Percentiles rank a stretch among this genome's conserved stretches.
Evolutionary conservation across 2,329 filamentous ascomycete species (phyloP).

Genomic region (Xylariaceae sp.): DNA sequence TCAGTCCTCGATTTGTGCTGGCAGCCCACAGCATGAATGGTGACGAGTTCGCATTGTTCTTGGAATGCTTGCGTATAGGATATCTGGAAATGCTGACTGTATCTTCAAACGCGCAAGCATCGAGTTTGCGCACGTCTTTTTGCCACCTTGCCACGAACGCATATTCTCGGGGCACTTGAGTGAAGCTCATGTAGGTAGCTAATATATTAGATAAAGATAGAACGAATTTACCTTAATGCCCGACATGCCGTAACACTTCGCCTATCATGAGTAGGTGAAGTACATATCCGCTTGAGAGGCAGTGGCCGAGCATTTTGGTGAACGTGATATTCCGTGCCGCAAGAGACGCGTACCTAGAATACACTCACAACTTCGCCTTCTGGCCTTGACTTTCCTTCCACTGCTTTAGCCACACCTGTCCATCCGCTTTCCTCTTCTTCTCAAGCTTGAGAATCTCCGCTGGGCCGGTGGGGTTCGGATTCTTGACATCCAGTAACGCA

Average conservation of each 20-base stretch:
- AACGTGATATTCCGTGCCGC: too few species aligned
- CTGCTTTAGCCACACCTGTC: slow-evolving; percentile 44
- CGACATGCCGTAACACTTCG: not conserved
- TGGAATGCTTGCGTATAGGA: too few species aligned
- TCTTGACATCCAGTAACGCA: slow-evolving; percentile 47
- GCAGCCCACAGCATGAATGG: too few species aligned
- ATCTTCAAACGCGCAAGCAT: too few species aligned
- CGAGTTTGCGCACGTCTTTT: not conserved
- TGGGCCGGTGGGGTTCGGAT: slow-evolving; percentile 9
- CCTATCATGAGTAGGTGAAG: too few species aligned
- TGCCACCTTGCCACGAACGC: slow-evolving; percentile 41
- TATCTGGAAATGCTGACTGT: too few species aligned
- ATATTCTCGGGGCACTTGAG: slow-evolving; percentile 33
- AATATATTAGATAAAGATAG: not conserved
- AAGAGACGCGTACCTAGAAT: not conserved
- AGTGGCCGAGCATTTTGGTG: too few species aligned
- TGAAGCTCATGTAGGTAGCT: not conserved
- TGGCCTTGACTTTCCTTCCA: slow-evolving; percentile 43
- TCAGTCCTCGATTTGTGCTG: not conserved
- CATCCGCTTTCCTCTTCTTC: slow-evolving; percentile 48
- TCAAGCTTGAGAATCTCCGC: slow-evolving; percentile 44
- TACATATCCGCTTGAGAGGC: too few species aligned
- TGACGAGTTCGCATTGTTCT: too few species aligned
- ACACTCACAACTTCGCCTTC: slow-evolving; percentile 40
- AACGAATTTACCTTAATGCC: not conserved